phyloP scores from a whole-genome alignment of 2,329 filamentous ascomycete species.

The Podosphaera fusca region DNA sequence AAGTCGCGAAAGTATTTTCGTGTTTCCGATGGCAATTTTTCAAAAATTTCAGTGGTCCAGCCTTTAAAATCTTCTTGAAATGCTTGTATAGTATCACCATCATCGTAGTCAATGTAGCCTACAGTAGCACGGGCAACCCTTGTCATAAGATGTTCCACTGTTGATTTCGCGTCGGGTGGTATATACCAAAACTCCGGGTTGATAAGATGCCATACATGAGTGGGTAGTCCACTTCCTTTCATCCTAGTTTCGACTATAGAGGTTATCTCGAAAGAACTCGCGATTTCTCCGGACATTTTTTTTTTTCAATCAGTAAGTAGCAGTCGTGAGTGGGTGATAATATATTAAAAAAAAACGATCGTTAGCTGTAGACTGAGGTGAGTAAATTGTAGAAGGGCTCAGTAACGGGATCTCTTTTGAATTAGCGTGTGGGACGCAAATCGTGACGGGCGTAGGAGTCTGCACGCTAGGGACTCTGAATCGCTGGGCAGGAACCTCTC shows the following conservation, averaged over 20 bases:
- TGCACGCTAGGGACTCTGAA: too few species aligned
- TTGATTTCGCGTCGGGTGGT: not conserved
- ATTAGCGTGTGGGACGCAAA: too few species aligned
- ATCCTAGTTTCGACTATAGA: not conserved
- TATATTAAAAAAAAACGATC: too few species aligned
- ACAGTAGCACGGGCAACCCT: not conserved
- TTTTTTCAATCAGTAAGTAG: too few species aligned
- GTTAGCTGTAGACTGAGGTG: too few species aligned
- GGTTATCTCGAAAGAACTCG: not conserved
- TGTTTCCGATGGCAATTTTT: too few species aligned
- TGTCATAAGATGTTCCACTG: not conserved
- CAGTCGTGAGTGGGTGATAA: too few species aligned
- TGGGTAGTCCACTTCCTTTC: not conserved
- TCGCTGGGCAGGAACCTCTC: too few species aligned
- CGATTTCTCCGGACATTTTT: not conserved
- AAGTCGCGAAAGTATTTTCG: too few species aligned
- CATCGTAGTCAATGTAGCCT: not conserved
- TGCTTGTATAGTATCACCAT: not conserved
- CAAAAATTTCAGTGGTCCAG: not conserved
- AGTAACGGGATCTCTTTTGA: too few species aligned
- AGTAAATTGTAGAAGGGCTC: too few species aligned
- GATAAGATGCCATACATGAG: not conserved
- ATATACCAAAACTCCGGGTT: not conserved
- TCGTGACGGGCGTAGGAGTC: too few species aligned
- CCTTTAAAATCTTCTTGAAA: not conserved